phyloP scores from a whole-genome alignment of 306 rosid species.

The Pyrus communis region DNA sequence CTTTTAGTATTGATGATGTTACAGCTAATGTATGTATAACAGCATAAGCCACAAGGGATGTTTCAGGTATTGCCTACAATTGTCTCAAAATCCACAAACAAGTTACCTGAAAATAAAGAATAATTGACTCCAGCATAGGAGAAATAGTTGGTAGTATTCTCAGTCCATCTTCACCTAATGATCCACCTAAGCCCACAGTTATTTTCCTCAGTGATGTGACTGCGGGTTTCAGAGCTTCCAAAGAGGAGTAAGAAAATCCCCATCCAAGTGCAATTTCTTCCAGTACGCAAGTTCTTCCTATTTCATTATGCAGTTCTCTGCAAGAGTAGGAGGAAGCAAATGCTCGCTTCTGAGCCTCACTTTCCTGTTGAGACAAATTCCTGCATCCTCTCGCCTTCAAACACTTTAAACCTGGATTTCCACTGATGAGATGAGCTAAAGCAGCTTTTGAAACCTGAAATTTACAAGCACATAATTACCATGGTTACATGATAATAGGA shows the following conservation, averaged over 20 bases:
- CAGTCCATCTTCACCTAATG: slow-evolving; percentile 55
- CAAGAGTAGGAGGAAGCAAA: slow-evolving; percentile 16
- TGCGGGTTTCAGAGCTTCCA: slow-evolving; percentile 59
- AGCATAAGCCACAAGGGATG: background rate
- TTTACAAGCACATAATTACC: slow-evolving; percentile 9
- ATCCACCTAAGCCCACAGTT: slow-evolving; percentile 61
- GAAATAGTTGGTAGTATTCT: slow-evolving; percentile 40
- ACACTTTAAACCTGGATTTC: slow-evolving; percentile 49
- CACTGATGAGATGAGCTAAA: slow-evolving; percentile 35
- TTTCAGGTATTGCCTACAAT: slow-evolving; percentile 33
- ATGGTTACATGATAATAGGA: slow-evolving; percentile 3
- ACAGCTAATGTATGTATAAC: background rate
- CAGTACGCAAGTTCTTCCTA: slow-evolving; percentile 45
- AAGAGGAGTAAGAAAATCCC: slow-evolving; percentile 62
- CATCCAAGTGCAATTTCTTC: slow-evolving; percentile 73
- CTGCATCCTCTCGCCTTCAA: slow-evolving; percentile 58
- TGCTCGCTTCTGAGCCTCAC: slow-evolving; percentile 23
- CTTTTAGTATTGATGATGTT: too few species aligned
- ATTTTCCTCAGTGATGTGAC: slow-evolving; percentile 45
- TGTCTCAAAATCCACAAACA: slow-evolving; percentile 16
- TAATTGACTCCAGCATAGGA: slow-evolving; percentile 53
- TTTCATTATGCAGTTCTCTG: slow-evolving; percentile 33
- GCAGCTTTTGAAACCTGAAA: slow-evolving; percentile 65
- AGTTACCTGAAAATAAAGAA: slow-evolving; percentile 65
- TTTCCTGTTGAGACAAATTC: slow-evolving; percentile 38